Conservation (phyloP, 306 rosid species). For the Clitoria ternatea region DNA sequence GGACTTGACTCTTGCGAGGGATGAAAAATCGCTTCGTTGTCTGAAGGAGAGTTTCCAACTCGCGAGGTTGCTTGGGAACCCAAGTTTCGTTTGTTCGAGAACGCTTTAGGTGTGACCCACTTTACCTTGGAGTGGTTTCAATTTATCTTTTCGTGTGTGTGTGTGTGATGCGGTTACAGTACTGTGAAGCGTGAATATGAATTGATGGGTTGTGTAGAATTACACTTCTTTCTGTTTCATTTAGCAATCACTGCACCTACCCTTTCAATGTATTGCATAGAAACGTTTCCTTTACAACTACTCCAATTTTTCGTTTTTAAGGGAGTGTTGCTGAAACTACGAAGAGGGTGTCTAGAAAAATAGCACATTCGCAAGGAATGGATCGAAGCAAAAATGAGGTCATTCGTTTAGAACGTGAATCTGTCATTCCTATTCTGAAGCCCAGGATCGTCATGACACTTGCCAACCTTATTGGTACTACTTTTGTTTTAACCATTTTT, state of each 20-base stretch:
- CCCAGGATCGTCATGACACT: constrained; percentile 73
- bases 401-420: constrained; percentile 83
- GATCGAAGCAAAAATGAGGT: constrained; percentile 44
- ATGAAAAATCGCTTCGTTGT: constrained; percentile 5
- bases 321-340: constrained; percentile 18
- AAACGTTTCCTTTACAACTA: constrained; percentile 6
- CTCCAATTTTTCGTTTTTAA: constrained; percentile 5
- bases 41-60: not conserved
- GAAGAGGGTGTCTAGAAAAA: constrained; percentile 1
- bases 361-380: constrained; percentile 17
- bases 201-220: not conserved
- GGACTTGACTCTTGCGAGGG: not conserved
- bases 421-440: constrained; percentile 84
- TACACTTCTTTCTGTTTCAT: not conserved
- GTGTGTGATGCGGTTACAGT: constrained; percentile 6
- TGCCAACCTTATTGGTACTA: constrained; percentile 83
- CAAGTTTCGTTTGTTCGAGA: constrained; percentile 10
- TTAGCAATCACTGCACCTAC: not conserved
- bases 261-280: not conserved
- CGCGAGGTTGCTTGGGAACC: constrained; percentile 7
- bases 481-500: not conserved
- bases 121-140: constrained; percentile 4
- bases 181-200: not conserved
- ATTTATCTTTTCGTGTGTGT: not conserved
- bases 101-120: not conserved